Percentiles rank a stretch among this genome's conserved stretches.
These are phyloP conservation scores for Cercospora zeae-maydis DNA, from an alignment of 2,329 filamentous ascomycete genomes.

Conservation along the genomic window DNA sequence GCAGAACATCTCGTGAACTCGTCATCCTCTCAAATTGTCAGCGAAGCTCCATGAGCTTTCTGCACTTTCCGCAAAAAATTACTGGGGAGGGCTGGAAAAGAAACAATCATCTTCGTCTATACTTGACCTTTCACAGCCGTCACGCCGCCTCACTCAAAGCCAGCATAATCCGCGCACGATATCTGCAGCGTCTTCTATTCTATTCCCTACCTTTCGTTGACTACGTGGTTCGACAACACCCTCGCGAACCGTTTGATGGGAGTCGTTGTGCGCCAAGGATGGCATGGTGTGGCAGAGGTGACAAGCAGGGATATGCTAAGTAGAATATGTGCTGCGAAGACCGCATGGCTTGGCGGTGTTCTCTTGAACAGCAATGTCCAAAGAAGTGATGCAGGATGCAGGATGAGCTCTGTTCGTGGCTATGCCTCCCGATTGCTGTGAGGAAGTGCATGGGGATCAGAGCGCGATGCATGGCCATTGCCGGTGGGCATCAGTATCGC, in stretches of 20 bases:
- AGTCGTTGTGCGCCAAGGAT: background rate
- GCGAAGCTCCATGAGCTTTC: background rate
- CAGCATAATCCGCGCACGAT: background rate
- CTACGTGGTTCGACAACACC: background rate
- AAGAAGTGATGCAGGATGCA: background rate
- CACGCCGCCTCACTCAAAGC: background rate
- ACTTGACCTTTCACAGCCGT: background rate
- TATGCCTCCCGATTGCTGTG: background rate
- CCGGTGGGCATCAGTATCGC: background rate
- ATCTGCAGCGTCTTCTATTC: background rate
- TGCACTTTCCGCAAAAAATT: background rate
- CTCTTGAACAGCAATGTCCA: background rate
- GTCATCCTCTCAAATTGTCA: background rate
- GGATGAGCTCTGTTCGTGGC: background rate
- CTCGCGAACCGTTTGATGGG: background rate
- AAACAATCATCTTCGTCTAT: background rate
- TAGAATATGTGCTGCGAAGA: background rate
- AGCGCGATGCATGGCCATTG: background rate
- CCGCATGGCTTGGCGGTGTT: background rate
- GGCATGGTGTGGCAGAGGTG: background rate
- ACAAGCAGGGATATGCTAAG: background rate
- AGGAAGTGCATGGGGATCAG: background rate
- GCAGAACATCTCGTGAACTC: background rate
- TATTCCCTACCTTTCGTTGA: background rate
- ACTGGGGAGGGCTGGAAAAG: background rate